Conservation (phyloP, 768 basidiomycete genomes). For the Russula earlei region DNA sequence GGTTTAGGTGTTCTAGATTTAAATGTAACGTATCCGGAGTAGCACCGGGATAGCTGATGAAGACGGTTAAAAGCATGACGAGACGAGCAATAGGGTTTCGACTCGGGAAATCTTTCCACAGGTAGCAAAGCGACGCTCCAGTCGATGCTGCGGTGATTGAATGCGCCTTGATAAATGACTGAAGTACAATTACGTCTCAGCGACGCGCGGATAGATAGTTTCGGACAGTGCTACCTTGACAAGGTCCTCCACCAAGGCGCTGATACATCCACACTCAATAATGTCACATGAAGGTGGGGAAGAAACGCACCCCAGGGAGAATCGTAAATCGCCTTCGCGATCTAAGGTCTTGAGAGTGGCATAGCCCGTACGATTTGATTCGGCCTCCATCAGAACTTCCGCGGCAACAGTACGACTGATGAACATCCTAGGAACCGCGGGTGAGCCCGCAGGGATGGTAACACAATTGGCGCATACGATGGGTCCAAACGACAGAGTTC, state of each 20-base stretch:
- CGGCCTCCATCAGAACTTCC: slow-evolving; percentile 76
- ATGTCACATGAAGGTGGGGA: not conserved
- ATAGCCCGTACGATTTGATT: slow-evolving; percentile 60
- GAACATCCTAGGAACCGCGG: slow-evolving; percentile 52
- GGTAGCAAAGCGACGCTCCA: slow-evolving; percentile 45
- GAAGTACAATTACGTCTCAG: not conserved
- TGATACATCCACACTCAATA: slow-evolving; percentile 18
- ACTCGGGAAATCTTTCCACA: slow-evolving; percentile 61
- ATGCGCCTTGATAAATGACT: slow-evolving; percentile 66
- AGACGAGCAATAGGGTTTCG: slow-evolving; percentile 51
- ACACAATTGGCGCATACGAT: slow-evolving; percentile 35
- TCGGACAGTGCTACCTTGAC: slow-evolving; percentile 42
- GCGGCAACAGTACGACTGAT: slow-evolving; percentile 75
- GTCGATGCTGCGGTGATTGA: slow-evolving; percentile 45
- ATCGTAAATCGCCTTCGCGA: slow-evolving; percentile 54
- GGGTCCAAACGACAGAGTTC: slow-evolving; percentile 63
- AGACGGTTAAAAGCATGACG: slow-evolving; percentile 65
- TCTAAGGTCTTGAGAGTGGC: slow-evolving; percentile 58
- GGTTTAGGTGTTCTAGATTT: slow-evolving; percentile 45
- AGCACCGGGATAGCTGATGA: slow-evolving; percentile 30
- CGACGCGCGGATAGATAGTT: not conserved
- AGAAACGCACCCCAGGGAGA: slow-evolving; percentile 51
- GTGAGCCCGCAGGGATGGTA: slow-evolving; percentile 4
- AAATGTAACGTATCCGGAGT: slow-evolving; percentile 24
- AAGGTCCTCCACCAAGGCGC: slow-evolving; percentile 51